Conservation (phyloP, 768 basidiomycete species). For the Phanerodontia chrysosporium region DNA sequence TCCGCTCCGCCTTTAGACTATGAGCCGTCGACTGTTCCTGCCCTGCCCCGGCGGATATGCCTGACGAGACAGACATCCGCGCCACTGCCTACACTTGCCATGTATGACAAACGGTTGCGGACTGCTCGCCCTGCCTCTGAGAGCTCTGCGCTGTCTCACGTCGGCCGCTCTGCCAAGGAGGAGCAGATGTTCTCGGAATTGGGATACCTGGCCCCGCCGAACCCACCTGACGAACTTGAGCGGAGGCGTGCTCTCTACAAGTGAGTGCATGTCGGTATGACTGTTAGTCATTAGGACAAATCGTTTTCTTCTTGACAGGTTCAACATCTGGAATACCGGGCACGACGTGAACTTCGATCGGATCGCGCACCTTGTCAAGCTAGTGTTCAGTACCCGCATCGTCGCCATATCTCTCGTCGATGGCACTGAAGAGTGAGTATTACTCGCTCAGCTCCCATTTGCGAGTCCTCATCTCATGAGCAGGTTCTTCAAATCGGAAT, state of each 20-base stretch:
- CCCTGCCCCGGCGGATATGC: slow-evolving; percentile 46
- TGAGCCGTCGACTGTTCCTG: slow-evolving; percentile 38
- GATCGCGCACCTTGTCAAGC: slow-evolving; percentile 86
- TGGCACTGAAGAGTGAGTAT: slow-evolving; percentile 70
- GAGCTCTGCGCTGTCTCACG: slow-evolving; percentile 25
- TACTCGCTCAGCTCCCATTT: not conserved
- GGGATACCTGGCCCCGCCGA: slow-evolving; percentile 74
- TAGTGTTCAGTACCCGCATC: slow-evolving; percentile 88
- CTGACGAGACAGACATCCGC: slow-evolving; percentile 63
- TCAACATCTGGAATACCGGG: slow-evolving; percentile 86
- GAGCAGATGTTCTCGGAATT: slow-evolving; percentile 61
- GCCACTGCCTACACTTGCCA: slow-evolving; percentile 48
- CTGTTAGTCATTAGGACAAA: not conserved
- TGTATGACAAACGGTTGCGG: slow-evolving; percentile 27
- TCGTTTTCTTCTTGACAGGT: slow-evolving; percentile 38
- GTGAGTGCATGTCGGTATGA: slow-evolving; percentile 35
- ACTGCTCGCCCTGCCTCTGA: slow-evolving; percentile 19
- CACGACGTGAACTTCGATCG: slow-evolving; percentile 90
- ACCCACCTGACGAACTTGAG: slow-evolving; percentile 81
- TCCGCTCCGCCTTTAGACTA: slow-evolving; percentile 27
- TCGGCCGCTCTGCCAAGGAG: slow-evolving; percentile 56
- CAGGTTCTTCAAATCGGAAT: slow-evolving; percentile 89
- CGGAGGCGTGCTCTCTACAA: slow-evolving; percentile 83
- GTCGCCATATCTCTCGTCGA: slow-evolving; percentile 84
- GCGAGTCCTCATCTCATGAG: no score